Evolutionary conservation across 495 filamentous ascomycete species (phyloP), one percentile per base, ranked within the genome.

Genomic region (Talaromyces trachyspermus): DNA sequence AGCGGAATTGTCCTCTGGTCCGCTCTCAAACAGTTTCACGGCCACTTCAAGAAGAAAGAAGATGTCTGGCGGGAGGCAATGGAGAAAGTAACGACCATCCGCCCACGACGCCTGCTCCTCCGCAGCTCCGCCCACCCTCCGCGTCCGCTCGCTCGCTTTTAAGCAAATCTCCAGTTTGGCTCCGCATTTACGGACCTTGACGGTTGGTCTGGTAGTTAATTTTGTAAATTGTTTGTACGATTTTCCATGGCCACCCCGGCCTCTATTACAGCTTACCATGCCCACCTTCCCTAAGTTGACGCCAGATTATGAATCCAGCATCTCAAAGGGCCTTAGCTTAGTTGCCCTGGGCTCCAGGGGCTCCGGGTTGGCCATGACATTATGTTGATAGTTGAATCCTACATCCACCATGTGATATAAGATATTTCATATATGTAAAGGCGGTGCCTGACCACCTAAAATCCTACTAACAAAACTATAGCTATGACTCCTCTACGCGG

Each of bases 1-100:
- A 22, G 36, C 36, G 36, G 36, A 40, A 40, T 40, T 40, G 19
- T 40, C 36, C 36, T 14, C 36, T 40, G 36, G 36, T 40, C 36
- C 19, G 36, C 36, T 40, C 36, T 40, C 36, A 40, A 40, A 40
- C 36, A 40, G 36, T 15, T 40, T 40, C 14, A 40, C 36, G 15
- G 36, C 36, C 36, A 40, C 36, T 40, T 40, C 36, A 40, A 40
- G 36, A 40, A 40, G 36, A 40, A 15, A 40, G 36, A 40, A 40
- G 36, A 6, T 40, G 36, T 40, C 36, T 40, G 36, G 36, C 36
- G 36, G 36, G 36, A 40, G 36, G 36, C 36, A 6, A 40, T 40
- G 36, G 36, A 40, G 36, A 40, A 40, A 40, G 36, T 14, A 40
- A 40, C 14, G 36, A 40, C 36, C 6, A 14, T 40, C 36, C 36